Evolutionary conservation across 495 filamentous ascomycete genomes (phyloP).

Genomic region (Talaromyces wortmannii): DNA sequence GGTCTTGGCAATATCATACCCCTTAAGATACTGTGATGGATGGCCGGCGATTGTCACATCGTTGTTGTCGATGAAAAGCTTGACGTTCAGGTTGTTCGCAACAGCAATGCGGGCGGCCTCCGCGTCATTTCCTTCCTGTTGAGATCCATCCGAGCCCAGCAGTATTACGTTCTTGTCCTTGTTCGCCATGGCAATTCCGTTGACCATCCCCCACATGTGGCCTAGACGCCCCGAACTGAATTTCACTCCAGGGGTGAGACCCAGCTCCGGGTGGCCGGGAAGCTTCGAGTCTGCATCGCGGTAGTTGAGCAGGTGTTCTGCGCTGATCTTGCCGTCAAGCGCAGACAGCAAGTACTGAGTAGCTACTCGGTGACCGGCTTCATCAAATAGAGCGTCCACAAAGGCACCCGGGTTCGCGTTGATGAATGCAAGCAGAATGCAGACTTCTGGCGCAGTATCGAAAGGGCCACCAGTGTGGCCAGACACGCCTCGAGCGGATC

Average conservation of each 20-base stretch:
- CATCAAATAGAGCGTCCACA: slow-evolving; percentile 29
- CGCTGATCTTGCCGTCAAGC: slow-evolving; percentile 26
- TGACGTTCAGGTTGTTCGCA: slow-evolving; percentile 28
- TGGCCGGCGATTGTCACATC: slow-evolving; percentile 35
- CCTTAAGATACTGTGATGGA: slow-evolving; percentile 27
- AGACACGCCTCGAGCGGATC: slow-evolving; percentile 27
- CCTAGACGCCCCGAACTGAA: slow-evolving; percentile 33
- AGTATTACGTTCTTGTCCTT: slow-evolving; percentile 25
- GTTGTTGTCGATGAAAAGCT: slow-evolving; percentile 36
- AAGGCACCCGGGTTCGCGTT: slow-evolving; percentile 22
- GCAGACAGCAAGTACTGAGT: slow-evolving; percentile 31
- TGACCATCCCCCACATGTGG: slow-evolving; percentile 36
- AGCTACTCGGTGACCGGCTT: slow-evolving; percentile 32
- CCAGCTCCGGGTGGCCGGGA: slow-evolving; percentile 32
- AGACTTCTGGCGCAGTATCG: slow-evolving; percentile 34
- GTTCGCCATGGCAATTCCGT: slow-evolving; percentile 32
- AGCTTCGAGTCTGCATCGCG: slow-evolving; percentile 32
- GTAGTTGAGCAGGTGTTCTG: slow-evolving; percentile 32
- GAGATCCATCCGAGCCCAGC: slow-evolving; percentile 32
- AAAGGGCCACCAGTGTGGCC: slow-evolving; percentile 36
- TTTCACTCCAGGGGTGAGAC: slow-evolving; percentile 30
- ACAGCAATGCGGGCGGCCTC: slow-evolving; percentile 33
- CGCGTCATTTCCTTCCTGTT: slow-evolving; percentile 36
- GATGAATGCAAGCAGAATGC: slow-evolving; percentile 28
- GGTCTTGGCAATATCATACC: slow-evolving; percentile 23